Conservation (phyloP, 352 stramenopile species). For the Phytophthora constricta region DNA sequence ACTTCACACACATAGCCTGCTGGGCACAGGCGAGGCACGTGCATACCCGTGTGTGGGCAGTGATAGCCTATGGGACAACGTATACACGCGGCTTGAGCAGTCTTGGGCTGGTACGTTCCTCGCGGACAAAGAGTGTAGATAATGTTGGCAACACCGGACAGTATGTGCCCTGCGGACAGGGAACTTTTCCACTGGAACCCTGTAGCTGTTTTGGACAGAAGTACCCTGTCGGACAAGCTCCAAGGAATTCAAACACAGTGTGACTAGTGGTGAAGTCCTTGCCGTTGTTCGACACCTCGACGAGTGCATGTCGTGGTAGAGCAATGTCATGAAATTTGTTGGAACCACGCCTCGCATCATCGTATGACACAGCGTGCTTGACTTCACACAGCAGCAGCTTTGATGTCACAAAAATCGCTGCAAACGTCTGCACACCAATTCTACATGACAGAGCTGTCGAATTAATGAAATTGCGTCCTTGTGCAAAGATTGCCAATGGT, state of each 20-base stretch:
- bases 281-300: slow-evolving; percentile 96
- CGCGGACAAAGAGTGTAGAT: slow-evolving; percentile 96
- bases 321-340: slow-evolving; percentile 25
- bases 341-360: slow-evolving; percentile 32
- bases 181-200: slow-evolving; percentile 41
- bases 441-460: slow-evolving; percentile 90
- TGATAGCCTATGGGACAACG: slow-evolving; percentile 95
- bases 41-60: slow-evolving; percentile 93
- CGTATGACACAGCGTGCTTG: slow-evolving; percentile 38
- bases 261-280: slow-evolving; percentile 92
- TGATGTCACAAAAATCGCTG: slow-evolving; percentile 88
- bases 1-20: slow-evolving; percentile 96
- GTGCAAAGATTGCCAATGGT: slow-evolving; percentile 67
- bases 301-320: slow-evolving; percentile 55
- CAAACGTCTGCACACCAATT: slow-evolving; percentile 80
- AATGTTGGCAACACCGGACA: slow-evolving; percentile 74
- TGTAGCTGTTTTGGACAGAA: slow-evolving; percentile 86
- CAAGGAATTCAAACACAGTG: slow-evolving; percentile 75
- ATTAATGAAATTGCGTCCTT: slow-evolving; percentile 92
- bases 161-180: slow-evolving; percentile 79
- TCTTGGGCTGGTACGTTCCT: slow-evolving; percentile 94
- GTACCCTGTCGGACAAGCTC: slow-evolving; percentile 82
- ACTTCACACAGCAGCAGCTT: slow-evolving; percentile 93
- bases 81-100: slow-evolving; percentile 83
- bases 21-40: slow-evolving; percentile 94